Conservation (phyloP, 2,329 filamentous ascomycete species). For the Aspergillus nomiae region DNA sequence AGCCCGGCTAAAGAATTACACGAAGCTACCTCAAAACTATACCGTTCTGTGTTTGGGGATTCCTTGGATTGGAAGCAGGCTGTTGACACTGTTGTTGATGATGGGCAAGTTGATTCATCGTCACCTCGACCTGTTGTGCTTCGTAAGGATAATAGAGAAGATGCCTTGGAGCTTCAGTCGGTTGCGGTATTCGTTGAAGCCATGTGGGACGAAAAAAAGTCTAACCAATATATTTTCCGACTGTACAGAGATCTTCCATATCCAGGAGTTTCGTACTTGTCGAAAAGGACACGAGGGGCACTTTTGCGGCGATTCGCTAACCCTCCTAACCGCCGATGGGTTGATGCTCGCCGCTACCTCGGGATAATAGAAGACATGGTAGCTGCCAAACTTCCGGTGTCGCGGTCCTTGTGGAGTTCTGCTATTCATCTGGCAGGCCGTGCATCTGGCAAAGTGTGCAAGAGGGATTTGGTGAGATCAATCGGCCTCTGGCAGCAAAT, state of each 20-base stretch:
- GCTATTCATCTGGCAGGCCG: constrained; percentile 78
- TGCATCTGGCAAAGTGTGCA: constrained; percentile 63
- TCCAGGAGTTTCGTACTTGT: constrained; percentile 57
- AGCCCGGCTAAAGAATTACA: constrained; percentile 22
- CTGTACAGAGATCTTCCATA: constrained; percentile 55
- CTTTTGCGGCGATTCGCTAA: constrained; percentile 71
- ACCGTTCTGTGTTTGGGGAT: constrained; percentile 23
- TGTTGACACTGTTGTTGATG: constrained; percentile 41
- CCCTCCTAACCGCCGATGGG: constrained; percentile 38
- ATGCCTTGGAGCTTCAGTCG: constrained; percentile 37
- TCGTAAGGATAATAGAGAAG: constrained; percentile 22
- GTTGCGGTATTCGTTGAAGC: constrained; percentile 44
- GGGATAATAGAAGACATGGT: constrained; percentile 82
- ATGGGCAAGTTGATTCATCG: constrained; percentile 25
- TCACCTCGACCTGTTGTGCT: constrained; percentile 33
- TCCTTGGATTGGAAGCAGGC: constrained; percentile 28
- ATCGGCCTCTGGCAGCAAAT: constrained; percentile 85
- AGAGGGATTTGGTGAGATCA: constrained; percentile 65
- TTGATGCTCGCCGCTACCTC: constrained; percentile 76
- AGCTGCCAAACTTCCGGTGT: constrained; percentile 68
- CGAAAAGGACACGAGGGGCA: constrained; percentile 56
- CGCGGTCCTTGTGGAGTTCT: constrained; percentile 74
- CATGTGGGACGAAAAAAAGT: constrained; percentile 46
- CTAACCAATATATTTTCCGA: constrained; percentile 54
- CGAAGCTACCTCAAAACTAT: constrained; percentile 27